Evolutionary conservation across 1,284 basidiomycete genomes (phyloP).

Genomic region (Xanthoconium separans): DNA sequence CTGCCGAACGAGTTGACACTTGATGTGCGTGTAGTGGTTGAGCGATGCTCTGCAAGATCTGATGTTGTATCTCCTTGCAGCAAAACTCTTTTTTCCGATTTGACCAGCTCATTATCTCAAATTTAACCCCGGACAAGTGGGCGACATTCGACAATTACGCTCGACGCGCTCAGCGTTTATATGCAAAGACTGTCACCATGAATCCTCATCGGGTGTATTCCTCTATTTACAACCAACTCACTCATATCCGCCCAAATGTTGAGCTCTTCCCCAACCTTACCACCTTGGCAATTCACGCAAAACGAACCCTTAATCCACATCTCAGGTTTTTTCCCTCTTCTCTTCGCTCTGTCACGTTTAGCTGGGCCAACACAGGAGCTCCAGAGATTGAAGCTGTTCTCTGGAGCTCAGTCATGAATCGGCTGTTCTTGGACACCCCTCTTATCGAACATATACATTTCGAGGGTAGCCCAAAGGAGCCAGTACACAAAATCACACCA

Average conservation of each 20-base stretch:
- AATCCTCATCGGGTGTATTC: constrained; percentile 29
- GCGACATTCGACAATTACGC: constrained; percentile 26
- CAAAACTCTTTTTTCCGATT: constrained; percentile 23
- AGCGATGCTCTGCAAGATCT: constrained; percentile 1
- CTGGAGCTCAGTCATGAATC: constrained; percentile 24
- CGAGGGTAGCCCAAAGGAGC: constrained; percentile 29
- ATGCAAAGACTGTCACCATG: constrained; percentile 28
- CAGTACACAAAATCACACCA: constrained; percentile 15
- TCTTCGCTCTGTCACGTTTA: constrained; percentile 22
- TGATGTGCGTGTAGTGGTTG: constrained; percentile 14
- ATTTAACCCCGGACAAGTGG: constrained; percentile 20
- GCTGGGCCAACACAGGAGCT: constrained; percentile 20
- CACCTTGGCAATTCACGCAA: constrained; percentile 19
- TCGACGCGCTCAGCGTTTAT: constrained; percentile 20
- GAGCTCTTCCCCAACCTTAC: constrained; percentile 31
- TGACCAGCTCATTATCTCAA: constrained; percentile 4
- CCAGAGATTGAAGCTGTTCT: constrained; percentile 19
- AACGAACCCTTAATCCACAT: constrained; percentile 6
- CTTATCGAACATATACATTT: constrained; percentile 22
- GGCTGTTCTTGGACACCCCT: constrained; percentile 21
- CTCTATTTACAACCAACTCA: constrained; percentile 31
- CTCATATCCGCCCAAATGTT: constrained; percentile 24
- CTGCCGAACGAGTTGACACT: constrained; percentile 23
- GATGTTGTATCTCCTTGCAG: constrained; percentile 9
- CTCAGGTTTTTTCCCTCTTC: constrained; percentile 25